phyloP scores from a whole-genome alignment of 805 yeast species.

The Starmera caribaea region DNA sequence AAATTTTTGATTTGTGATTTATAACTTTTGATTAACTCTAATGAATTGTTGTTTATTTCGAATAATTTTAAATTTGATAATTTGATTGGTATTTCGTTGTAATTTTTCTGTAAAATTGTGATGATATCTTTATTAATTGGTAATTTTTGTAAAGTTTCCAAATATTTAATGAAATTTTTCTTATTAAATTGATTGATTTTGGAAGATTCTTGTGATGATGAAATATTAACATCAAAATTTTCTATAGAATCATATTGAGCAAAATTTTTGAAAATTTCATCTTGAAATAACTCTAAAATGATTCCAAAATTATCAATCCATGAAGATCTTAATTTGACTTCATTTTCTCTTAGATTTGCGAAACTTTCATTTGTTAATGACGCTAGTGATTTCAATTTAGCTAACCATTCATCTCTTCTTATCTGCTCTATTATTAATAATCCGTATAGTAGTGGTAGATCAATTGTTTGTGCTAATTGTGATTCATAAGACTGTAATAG shows the following conservation, averaged over 20 bases:
- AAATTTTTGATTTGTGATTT: slow-evolving; percentile 65
- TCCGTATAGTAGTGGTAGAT: slow-evolving; percentile 66
- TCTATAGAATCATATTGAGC: no score
- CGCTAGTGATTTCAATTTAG: slow-evolving; percentile 15
- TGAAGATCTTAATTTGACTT: slow-evolving; percentile 38
- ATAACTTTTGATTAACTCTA: slow-evolving; percentile 43
- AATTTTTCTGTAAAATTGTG: slow-evolving; percentile 25
- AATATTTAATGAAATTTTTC: slow-evolving; percentile 16
- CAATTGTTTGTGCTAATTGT: slow-evolving; percentile 34
- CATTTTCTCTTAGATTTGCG: slow-evolving; percentile 47
- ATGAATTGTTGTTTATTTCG: background rate
- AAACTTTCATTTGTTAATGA: slow-evolving; percentile 44
- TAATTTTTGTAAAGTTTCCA: slow-evolving; percentile 22
- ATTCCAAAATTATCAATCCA: slow-evolving; percentile 60
- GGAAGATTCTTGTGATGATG: no score
- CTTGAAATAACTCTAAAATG: slow-evolving; percentile 27
- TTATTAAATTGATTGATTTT: no score
- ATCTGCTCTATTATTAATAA: slow-evolving; percentile 53
- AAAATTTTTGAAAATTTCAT: background rate
- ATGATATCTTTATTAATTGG: slow-evolving; percentile 24
- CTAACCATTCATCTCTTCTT: slow-evolving; percentile 49
- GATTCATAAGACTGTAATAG: slow-evolving; percentile 16
- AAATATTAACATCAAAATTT: no score
- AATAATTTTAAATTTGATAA: slow-evolving; percentile 7
- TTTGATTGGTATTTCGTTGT: slow-evolving; percentile 26